Base-by-base conservation (phyloP, 164 flowering plant genomes). In the Liriodendron chinense region DNA sequence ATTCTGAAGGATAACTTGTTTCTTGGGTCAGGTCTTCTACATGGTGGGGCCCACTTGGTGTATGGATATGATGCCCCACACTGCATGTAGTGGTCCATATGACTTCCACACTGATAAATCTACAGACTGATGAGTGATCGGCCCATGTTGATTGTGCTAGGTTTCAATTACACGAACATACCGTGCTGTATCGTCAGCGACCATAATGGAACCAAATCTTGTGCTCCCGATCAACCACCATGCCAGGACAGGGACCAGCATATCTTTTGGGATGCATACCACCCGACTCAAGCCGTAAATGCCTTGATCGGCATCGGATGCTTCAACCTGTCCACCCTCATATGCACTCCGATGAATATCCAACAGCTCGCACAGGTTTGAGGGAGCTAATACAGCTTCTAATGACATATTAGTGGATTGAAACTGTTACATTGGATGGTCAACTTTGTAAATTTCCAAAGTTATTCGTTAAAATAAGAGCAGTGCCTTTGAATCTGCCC, bases 261-360 rank as follows among this genome's bases (percentile, higher is more conserved):
- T 20, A 20, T 63, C 22, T 63, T n/a, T 20, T 63, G 25, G 24
- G 66, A 63, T 21, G 13, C 21, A 12, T 63, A 12, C 20, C 66
- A 63, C 66, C 66, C 66, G 25, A 21, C 66, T 18, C 20, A 63
- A 63, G 66, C 66, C 66, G 22, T 63, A 18, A 18, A 18, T 63
- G 22, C 66, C 9, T 3, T 63, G 2, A 9, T 63, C 9, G 26
- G 20, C 66, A 26, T 1, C 12, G 47, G 7, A 23, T 68, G 70
- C 47, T 68, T 68, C 70, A 26, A 26, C 18, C 0, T 25, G n/a
- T 10, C 43, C 14, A 68, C 70, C 16, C 1, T 24, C 47, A 12
- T 65, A 65, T 68, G 70, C 70, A 20, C 43, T 68, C 70, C 70
- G 13, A 26, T 68, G 28, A 68, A 68, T 26, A 10, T 68, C 14